Base-by-base conservation (phyloP, 345 rosid genomes). In the Salix caprea region DNA sequence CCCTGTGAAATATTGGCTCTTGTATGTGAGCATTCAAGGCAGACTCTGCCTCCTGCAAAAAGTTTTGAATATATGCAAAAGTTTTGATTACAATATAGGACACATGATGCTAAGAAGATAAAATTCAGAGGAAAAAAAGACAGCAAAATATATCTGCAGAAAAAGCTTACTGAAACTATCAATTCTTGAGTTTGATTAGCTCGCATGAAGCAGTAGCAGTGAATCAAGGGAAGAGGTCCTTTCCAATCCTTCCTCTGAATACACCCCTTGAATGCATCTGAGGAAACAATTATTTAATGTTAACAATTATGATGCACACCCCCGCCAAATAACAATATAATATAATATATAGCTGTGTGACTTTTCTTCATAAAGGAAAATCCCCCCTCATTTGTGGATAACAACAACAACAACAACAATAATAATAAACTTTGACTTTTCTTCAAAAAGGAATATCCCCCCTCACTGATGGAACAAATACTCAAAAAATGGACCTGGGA, bases 161-260 rank as follows among this genome's bases (percentile, higher is more conserved):
- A 42, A 76, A 72, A 56, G 73, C 93, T 85, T 88, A 91, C 98
- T 2, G 86, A 80, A 76, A 88, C 70, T 64, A 90, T 89, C 18
- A 78, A 67, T 74, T 96, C 98, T 74, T 79, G 60, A 39, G 92
- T 90, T 86, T 92, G 98, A 70, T 74, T 89, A 71, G 97, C 94
- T 76, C 92, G 85, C 36, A 96, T 88, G 77, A 96, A 96, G 83
- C 97, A 96, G 64, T 96, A 96, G 89, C 94, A 96, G 77, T 96
- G 99, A 60, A 93, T 77, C 89, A 84, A 81, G 24, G 99, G 99
- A 73, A 85, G 92, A 74, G 82, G 62, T 39, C 96, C 97, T 79
- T 84, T 93, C 98, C 97, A 93, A 75, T 85, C 52, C 81, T 81
- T 87, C 83, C 77, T 87, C 64, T 77, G 85, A 64, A 89, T 86